Conservation (phyloP, 2,329 filamentous ascomycete species). For the Verticillium tricorpus region DNA sequence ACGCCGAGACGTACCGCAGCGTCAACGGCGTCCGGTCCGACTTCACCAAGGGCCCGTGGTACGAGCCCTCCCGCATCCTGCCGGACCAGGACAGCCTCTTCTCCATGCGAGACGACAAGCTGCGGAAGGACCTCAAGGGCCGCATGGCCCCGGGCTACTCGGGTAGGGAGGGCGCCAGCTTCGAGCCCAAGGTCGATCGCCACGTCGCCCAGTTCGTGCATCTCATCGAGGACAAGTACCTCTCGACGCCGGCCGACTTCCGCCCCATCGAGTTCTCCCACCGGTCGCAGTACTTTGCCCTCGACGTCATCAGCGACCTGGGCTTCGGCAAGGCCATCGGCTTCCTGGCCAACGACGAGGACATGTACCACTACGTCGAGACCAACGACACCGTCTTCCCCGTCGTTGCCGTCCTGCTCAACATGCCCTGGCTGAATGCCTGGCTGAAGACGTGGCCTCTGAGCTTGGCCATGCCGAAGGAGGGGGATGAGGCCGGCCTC, state of each 20-base stretch:
- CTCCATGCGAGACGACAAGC: constrained; percentile 12
- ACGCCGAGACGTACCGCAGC: constrained; percentile 7
- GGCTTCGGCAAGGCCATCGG: constrained; percentile 21
- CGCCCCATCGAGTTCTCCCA: constrained; percentile 11
- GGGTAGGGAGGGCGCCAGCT: constrained; percentile 7
- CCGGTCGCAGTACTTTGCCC: constrained; percentile 10
- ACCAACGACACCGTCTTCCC: constrained; percentile 10
- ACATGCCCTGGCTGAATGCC: constrained; percentile 17
- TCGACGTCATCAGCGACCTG: constrained; percentile 22
- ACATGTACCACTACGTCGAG: constrained; percentile 17
- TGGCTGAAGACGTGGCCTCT: constrained; percentile 15
- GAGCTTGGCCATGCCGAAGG: constrained; percentile 16
- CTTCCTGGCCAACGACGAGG: constrained; percentile 17
- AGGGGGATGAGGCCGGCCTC: constrained; percentile 26
- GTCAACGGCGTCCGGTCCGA: constrained; percentile 8
- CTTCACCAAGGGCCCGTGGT: constrained; percentile 13
- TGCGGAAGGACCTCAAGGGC: constrained; percentile 8
- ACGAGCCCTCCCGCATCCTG: constrained; percentile 8
- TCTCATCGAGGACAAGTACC: constrained; percentile 7
- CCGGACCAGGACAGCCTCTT: constrained; percentile 11
- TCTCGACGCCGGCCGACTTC: constrained; percentile 1
- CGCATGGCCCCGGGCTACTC: constrained; percentile 14
- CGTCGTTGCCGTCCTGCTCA: constrained; percentile 12
- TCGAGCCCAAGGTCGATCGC: constrained; percentile 6
- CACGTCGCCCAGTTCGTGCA: constrained; percentile 6